Evolutionary conservation across 2,329 filamentous ascomycete species (phyloP), one percentile per base, ranked within the genome.

Genomic region (Fusarium incarnatum): DNA sequence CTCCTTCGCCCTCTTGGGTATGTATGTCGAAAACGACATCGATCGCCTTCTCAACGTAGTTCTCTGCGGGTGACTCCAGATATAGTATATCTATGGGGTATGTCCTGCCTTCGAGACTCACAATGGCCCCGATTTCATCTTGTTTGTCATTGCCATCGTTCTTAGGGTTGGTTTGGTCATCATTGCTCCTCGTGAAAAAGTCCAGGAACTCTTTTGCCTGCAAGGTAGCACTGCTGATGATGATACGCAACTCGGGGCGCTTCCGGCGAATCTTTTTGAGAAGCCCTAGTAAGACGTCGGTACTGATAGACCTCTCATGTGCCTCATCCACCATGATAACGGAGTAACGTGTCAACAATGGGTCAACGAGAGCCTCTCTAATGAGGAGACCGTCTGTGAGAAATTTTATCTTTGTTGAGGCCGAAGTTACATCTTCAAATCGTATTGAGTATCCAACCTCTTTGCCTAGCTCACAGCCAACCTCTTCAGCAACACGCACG

Each of bases 251-350:
- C 62, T 98, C 94, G 10, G 91, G 87, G 45, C 96, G 86, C 75
- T 89, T 91, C 78, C 89, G 93, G 57, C 89, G 83, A 53, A 99
- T 95, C 79, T 98, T 98, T 79, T 97, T 98, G 41, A 99, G 81
- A 16, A 98, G 83, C 0, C 96, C 95, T 6, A 99, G 86, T 10
- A 98, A 84, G 15, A 99, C 88, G 77, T 99, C 96, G 1, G 94
- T 97, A 78, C 93, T 97, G 63, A 98, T 87, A 50, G 94, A 97
- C 56, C 96, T 87, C 80, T 98, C 95, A 77, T 99, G 96, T 9
- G 95, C 96, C 81, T 98, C 95, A 77, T 99, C 96, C 10, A 99
- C 92, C 94, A 99, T 98, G 74, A 99, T 93, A 46, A 97, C 92
- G 0, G 94, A 97, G 78, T 99, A 99, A 13, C 94, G 88, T 22